A percentile compares a stretch with the other conserved stretches of the same genome.
Conservation (phyloP, 2,329 filamentous ascomycete species). For the Colletotrichum cordylinicola region DNA sequence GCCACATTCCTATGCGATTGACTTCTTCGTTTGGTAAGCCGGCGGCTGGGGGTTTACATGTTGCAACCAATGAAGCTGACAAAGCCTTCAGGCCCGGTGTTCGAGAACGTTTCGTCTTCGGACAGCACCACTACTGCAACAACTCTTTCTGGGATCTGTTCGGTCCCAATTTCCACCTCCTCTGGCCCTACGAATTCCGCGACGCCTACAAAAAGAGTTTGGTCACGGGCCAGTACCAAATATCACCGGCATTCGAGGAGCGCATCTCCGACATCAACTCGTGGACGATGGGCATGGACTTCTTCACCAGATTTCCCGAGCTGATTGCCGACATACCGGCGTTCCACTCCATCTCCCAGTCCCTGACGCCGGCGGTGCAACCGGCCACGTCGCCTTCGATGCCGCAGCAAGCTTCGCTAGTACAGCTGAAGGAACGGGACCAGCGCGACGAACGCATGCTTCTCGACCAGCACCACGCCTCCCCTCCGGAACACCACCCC, state of each 20-base stretch:
- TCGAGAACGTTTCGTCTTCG: constrained; percentile 33
- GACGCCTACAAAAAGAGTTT: constrained; percentile 30
- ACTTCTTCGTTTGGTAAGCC: constrained; percentile 35
- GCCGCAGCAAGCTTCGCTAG: constrained; percentile 3
- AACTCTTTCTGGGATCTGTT: constrained; percentile 34
- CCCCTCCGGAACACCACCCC: neutral
- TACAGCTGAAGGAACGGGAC: neutral
- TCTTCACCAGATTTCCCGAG: constrained; percentile 31
- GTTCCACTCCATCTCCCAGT: constrained; percentile 1
- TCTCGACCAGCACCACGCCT: neutral
- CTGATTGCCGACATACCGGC: constrained; percentile 35
- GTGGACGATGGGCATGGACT: constrained; percentile 32
- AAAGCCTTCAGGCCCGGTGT: constrained; percentile 28
- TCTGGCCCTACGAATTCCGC: constrained; percentile 30
- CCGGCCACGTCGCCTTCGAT: neutral
- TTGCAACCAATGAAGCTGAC: neutral
- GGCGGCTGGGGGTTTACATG: neutral
- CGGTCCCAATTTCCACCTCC: constrained; percentile 24
- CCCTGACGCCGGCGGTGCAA: neutral
- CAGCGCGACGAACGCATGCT: neutral
- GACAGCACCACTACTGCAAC: constrained; percentile 33
- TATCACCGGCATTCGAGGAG: constrained; percentile 29
- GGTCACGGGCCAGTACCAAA: constrained; percentile 28
- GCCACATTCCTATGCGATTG: constrained; percentile 33
- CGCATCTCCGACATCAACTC: constrained; percentile 30